Conservation (phyloP, 176 grass and related monocot species). For the Bothriochloa decipiens region DNA sequence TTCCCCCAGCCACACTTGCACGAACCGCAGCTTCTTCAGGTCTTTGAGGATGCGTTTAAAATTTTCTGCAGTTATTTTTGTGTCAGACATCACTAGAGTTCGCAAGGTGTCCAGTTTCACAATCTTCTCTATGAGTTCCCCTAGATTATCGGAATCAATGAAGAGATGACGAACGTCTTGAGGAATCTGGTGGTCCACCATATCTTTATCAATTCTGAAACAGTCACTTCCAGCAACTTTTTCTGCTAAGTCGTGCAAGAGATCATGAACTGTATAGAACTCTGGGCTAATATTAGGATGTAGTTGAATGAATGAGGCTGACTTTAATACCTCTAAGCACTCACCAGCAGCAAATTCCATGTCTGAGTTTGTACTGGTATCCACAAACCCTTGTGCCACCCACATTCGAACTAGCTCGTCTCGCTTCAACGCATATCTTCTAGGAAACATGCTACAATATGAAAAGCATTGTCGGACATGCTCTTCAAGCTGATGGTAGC, state of each 20-base stretch:
- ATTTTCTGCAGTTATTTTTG: neutral
- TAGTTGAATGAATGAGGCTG: slow-evolving; percentile 39
- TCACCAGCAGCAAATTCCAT: slow-evolving; percentile 24
- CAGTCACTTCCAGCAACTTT: slow-evolving; percentile 38
- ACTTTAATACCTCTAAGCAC: slow-evolving; percentile 23
- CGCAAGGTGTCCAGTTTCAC: slow-evolving; percentile 12
- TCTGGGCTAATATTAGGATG: too few relatives aligned
- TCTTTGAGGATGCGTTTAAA: neutral
- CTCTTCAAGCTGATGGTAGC: slow-evolving; percentile 44
- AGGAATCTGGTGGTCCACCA: slow-evolving; percentile 20
- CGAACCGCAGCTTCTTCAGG: slow-evolving; percentile 1
- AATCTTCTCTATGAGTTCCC: neutral
- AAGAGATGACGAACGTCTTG: slow-evolving; percentile 7
- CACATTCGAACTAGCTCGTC: slow-evolving; percentile 42
- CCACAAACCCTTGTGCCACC: slow-evolving; percentile 50
- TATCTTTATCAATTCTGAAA: neutral
- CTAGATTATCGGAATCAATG: neutral
- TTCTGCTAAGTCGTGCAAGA: slow-evolving; percentile 39
- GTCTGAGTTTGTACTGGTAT: slow-evolving; percentile 1
- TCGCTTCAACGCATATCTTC: neutral
- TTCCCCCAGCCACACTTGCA: neutral
- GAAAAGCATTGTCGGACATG: slow-evolving; percentile 42
- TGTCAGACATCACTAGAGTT: slow-evolving; percentile 16
- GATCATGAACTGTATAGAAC: slow-evolving; percentile 39
- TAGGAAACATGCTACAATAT: slow-evolving; percentile 47